These are phyloP conservation scores for Penicillium glabrum DNA, from an alignment of 2,329 filamentous ascomycete genomes.

Conservation along the genomic window DNA sequence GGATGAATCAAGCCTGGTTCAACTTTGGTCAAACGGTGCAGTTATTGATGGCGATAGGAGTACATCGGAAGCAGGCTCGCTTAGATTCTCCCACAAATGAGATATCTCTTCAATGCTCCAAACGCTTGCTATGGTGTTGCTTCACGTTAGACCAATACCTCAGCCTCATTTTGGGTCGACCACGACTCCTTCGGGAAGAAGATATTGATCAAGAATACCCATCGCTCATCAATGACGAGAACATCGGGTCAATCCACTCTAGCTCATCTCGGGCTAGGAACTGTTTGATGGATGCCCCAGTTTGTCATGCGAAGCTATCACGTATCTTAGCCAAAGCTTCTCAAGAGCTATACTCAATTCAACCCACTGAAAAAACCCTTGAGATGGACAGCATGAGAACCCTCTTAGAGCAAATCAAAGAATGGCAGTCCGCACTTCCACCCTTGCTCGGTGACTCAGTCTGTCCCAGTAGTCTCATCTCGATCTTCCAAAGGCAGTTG, in stretches of 20 bases:
- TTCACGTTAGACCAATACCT: constrained; percentile 43
- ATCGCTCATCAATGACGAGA: constrained; percentile 7
- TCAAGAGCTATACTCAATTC: constrained; percentile 21
- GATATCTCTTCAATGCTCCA: constrained; percentile 31
- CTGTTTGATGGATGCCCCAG: constrained; percentile 24
- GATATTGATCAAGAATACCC: constrained; percentile 23
- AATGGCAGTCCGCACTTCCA: constrained; percentile 6
- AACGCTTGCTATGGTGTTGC: constrained; percentile 39
- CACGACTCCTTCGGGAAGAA: constrained; percentile 36
- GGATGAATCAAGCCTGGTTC: constrained; percentile 40
- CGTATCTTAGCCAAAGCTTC: constrained; percentile 19
- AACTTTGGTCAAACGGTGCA: constrained; percentile 38
- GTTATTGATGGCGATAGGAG: constrained; percentile 36
- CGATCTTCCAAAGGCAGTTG: constrained; percentile 20
- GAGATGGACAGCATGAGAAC: constrained; percentile 3
- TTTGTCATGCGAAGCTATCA: constrained; percentile 21
- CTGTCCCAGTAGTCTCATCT: constrained; percentile 17
- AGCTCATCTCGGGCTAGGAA: constrained; percentile 8
- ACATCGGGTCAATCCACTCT: neutral
- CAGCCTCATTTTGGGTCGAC: constrained; percentile 39
- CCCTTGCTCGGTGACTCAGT: constrained; percentile 1
- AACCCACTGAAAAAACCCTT: constrained; percentile 7
- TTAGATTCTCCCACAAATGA: neutral
- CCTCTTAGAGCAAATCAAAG: constrained; percentile 10
- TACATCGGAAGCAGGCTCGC: constrained; percentile 29